These are phyloP conservation scores for Halophytophthora polymorphica DNA, from an alignment of 352 stramenopile species.

Conservation along the genomic window DNA sequence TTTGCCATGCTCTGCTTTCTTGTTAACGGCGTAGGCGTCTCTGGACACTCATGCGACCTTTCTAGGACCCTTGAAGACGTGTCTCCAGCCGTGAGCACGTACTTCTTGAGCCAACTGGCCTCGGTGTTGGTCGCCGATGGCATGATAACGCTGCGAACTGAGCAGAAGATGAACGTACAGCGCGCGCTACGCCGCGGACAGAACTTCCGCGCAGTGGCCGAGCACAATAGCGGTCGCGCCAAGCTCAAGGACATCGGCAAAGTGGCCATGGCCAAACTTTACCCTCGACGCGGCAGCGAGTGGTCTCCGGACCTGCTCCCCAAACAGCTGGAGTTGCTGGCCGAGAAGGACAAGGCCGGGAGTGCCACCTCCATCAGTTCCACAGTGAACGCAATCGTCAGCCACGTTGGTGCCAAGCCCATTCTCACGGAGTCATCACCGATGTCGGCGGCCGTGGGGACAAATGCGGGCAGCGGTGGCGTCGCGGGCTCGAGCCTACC, in stretches of 20 bases:
- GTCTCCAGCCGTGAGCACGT: conserved; percentile 72
- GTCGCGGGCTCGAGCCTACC: no score
- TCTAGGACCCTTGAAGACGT: conserved; percentile 56
- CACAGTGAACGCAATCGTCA: background rate
- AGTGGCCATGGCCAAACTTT: conserved; percentile 68
- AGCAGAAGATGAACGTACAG: conserved; percentile 58
- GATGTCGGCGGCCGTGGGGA: no score
- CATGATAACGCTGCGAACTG: conserved; percentile 44
- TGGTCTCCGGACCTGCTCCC: conserved; percentile 70
- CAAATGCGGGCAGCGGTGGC: no score
- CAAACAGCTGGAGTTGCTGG: conserved; percentile 57
- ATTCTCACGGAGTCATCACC: no score
- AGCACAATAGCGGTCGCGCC: conserved; percentile 46
- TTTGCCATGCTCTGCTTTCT: no score
- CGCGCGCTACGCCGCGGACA: conserved; percentile 48
- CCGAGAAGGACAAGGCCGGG: conserved; percentile 25
- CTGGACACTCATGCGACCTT: background rate
- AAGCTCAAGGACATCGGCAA: conserved; percentile 53
- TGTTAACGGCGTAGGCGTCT: background rate
- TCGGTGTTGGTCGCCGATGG: conserved; percentile 73
- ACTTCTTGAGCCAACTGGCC: conserved; percentile 76
- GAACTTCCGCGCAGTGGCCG: conserved; percentile 54
- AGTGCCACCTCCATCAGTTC: conserved; percentile 9
- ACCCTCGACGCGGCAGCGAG: conserved; percentile 56
- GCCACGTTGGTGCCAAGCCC: conserved; percentile 2